phyloP scores from a whole-genome alignment of 495 filamentous ascomycete genomes.

The Aspergillus campestris region DNA sequence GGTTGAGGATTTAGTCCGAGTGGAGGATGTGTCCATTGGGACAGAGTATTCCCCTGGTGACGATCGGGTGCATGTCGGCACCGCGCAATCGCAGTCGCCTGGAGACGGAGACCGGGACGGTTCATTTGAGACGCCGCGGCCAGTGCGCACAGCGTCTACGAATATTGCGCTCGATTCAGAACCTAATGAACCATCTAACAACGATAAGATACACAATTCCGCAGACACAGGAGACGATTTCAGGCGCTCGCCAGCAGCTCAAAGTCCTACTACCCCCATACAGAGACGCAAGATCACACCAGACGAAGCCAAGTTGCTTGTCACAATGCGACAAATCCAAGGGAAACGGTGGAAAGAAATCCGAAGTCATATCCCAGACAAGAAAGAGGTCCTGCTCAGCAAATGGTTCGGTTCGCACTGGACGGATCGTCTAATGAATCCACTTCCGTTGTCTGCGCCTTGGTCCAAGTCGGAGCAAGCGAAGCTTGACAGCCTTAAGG shows the following conservation, averaged over 20 bases:
- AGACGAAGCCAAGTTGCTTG: constrained; percentile 28
- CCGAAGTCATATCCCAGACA: constrained; percentile 18
- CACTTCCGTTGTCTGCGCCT: constrained; percentile 21
- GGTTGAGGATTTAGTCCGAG: neutral
- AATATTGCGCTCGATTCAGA: too few species aligned
- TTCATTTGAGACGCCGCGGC: too few species aligned
- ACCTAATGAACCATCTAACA: too few species aligned
- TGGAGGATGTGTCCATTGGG: too few species aligned
- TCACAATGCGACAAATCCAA: constrained; percentile 24
- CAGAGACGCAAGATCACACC: constrained; percentile 20
- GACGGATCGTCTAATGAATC: constrained; percentile 22
- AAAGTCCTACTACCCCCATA: constrained; percentile 8
- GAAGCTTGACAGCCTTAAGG: constrained; percentile 20
- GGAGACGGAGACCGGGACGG: too few species aligned
- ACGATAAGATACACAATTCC: too few species aligned
- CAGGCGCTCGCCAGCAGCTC: neutral
- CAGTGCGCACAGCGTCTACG: too few species aligned
- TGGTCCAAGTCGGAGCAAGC: constrained; percentile 28
- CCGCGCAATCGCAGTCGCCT: too few species aligned
- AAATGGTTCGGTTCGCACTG: constrained; percentile 28
- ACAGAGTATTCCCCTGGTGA: neutral
- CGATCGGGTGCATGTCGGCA: neutral
- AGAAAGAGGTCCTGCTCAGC: constrained; percentile 12
- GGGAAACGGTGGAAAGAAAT: constrained; percentile 26
- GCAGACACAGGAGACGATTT: neutral